Conservation (phyloP, 2,329 filamentous ascomycete species). For the Clonostachys rhizophaga region DNA sequence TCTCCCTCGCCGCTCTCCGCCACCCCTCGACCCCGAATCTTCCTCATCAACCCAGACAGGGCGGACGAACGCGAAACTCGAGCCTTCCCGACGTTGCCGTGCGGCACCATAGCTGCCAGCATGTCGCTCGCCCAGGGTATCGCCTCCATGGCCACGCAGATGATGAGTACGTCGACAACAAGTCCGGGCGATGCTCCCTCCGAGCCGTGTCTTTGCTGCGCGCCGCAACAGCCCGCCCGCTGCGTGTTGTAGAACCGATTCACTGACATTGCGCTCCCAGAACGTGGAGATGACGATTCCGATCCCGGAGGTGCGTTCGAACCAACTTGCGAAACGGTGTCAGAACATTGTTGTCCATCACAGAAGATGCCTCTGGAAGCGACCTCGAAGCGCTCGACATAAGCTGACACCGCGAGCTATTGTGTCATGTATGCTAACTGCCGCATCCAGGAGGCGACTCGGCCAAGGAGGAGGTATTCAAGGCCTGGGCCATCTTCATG, state of each 20-base stretch:
- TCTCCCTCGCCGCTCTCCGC: too few species aligned
- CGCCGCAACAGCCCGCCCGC: constrained; percentile 1
- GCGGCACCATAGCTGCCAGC: background rate
- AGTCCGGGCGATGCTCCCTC: too few species aligned
- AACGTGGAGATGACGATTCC: constrained; percentile 19
- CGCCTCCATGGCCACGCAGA: constrained; percentile 20
- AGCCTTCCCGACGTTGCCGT: too few species aligned
- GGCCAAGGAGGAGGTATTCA: constrained; percentile 87
- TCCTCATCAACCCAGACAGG: too few species aligned
- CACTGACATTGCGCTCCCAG: constrained; percentile 8
- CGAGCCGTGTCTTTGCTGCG: too few species aligned
- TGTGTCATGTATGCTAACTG: background rate
- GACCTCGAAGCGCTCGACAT: background rate
- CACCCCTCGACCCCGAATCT: too few species aligned
- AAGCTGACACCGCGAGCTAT: too few species aligned
- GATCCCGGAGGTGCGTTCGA: constrained; percentile 25
- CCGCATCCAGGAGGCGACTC: constrained; percentile 62
- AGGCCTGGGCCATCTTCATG: constrained; percentile 97
- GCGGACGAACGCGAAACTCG: too few species aligned
- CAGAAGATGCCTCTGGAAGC: background rate
- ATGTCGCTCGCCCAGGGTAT: constrained; percentile 7
- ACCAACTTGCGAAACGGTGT: constrained; percentile 1
- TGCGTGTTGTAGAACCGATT: background rate
- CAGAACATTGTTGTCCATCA: constrained; percentile 1
- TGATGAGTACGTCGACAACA: constrained; percentile 18